phyloP scores from a whole-genome alignment of 2,329 filamentous ascomycete species.

The Zymoseptoria passerinii region DNA sequence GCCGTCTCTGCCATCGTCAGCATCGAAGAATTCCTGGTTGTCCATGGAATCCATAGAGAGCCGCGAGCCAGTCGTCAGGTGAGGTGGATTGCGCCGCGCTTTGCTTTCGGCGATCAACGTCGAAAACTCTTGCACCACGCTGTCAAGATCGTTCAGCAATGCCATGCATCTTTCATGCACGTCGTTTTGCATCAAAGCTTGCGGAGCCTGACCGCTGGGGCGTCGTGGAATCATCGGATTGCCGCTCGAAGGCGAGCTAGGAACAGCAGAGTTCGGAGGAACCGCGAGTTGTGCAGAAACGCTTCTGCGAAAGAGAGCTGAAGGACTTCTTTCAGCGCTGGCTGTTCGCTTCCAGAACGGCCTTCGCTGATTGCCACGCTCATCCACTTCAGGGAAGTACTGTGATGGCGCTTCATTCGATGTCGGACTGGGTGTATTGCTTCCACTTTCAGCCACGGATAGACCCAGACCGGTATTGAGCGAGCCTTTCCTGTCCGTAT shows the following conservation, averaged over 20 bases:
- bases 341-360: slow-evolving; percentile 91
- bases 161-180: slow-evolving; percentile 77
- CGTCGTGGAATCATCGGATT: slow-evolving; percentile 11
- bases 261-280: slow-evolving; percentile 28
- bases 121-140: slow-evolving; percentile 75
- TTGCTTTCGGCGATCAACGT: slow-evolving; percentile 70
- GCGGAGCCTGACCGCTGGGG: slow-evolving; percentile 15
- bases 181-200: slow-evolving; percentile 31
- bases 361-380: slow-evolving; percentile 47
- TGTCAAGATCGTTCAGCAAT: slow-evolving; percentile 75
- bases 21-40: slow-evolving; percentile 90
- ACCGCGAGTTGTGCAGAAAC: slow-evolving; percentile 48
- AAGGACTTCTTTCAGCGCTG: slow-evolving; percentile 40
- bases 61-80: slow-evolving; percentile 36
- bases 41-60: slow-evolving; percentile 75
- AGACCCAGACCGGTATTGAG: slow-evolving; percentile 29
- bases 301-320: slow-evolving; percentile 40
- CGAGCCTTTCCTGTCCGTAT: slow-evolving; percentile 61
- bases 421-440: slow-evolving; percentile 31
- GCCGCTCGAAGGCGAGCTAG: slow-evolving; percentile 31
- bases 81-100: slow-evolving; percentile 56
- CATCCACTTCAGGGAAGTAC: slow-evolving; percentile 28
- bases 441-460: slow-evolving; percentile 21
- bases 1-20: slow-evolving; percentile 54
- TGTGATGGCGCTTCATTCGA: slow-evolving; percentile 37